Conservation (phyloP, 805 yeast genomes). For the Debaryomyces prosopidis region DNA sequence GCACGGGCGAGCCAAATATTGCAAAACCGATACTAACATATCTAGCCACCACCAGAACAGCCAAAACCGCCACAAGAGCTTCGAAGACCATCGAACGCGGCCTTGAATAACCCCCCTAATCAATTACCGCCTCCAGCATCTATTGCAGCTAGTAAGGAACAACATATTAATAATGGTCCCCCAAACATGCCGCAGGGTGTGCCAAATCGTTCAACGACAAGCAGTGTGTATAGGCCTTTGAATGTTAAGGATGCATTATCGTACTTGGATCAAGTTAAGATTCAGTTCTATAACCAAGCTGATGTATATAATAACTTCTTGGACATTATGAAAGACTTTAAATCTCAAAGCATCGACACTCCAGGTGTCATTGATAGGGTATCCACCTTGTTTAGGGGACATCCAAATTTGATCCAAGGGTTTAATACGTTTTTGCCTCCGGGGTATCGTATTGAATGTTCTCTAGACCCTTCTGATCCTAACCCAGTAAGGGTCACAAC, state of each 20-base stretch:
- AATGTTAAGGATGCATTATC: slow-evolving; percentile 96
- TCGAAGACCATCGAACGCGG: slow-evolving; percentile 27
- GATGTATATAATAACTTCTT: slow-evolving; percentile 94
- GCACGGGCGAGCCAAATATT: not conserved
- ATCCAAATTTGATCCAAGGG: slow-evolving; percentile 92
- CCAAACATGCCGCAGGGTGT: slow-evolving; percentile 31
- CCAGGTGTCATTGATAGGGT: slow-evolving; percentile 98
- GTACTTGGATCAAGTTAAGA: slow-evolving; percentile 92
- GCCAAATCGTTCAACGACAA: slow-evolving; percentile 42
- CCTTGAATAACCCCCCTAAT: slow-evolving; percentile 12
- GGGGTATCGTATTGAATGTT: slow-evolving; percentile 92
- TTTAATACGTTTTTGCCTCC: slow-evolving; percentile 97
- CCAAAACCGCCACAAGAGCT: slow-evolving; percentile 21
- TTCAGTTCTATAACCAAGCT: slow-evolving; percentile 87
- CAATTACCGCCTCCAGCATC: slow-evolving; percentile 30
- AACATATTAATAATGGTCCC: slow-evolving; percentile 9
- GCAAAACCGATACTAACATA: slow-evolving; percentile 5
- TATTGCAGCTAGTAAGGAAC: slow-evolving; percentile 18
- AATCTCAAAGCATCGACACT: slow-evolving; percentile 92
- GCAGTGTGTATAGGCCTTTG: slow-evolving; percentile 66
- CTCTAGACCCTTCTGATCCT: slow-evolving; percentile 84
- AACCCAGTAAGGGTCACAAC: slow-evolving; percentile 93
- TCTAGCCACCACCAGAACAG: slow-evolving; percentile 17
- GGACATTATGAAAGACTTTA: slow-evolving; percentile 98
- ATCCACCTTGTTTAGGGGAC: slow-evolving; percentile 86